These are phyloP conservation scores for Phytophthora foliorum DNA, from an alignment of 352 stramenopile species.

Conservation along the genomic window DNA sequence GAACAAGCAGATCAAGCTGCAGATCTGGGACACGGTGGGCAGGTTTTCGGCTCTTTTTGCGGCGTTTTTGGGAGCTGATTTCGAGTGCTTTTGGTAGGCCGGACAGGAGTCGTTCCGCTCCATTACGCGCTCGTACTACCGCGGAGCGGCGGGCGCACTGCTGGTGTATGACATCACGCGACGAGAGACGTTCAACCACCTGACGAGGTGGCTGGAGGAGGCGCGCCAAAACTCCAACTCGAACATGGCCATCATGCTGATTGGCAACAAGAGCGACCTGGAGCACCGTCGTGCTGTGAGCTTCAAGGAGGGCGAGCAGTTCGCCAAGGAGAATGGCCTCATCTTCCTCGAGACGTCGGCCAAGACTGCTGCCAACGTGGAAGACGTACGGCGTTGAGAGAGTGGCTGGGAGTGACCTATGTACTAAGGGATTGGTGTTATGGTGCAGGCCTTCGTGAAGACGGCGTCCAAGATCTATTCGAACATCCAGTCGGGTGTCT, in stretches of 20 bases:
- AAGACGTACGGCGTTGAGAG: slow-evolving; percentile 86
- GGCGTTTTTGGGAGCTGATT: slow-evolving; percentile 35
- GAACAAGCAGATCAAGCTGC: slow-evolving; percentile 98
- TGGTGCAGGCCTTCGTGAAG: slow-evolving; percentile 93
- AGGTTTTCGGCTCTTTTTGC: slow-evolving; percentile 33
- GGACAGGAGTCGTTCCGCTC: slow-evolving; percentile 99
- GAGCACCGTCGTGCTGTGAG: slow-evolving; percentile 96
- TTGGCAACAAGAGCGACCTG: slow-evolving; percentile 99
- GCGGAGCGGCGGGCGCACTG: slow-evolving; percentile 96
- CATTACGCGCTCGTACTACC: slow-evolving; percentile 99
- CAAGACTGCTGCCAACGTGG: slow-evolving; percentile 99
- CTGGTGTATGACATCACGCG: slow-evolving; percentile 99
- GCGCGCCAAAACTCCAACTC: slow-evolving; percentile 98
- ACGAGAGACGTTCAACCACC: slow-evolving; percentile 99
- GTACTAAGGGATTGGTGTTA: background rate
- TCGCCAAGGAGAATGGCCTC: slow-evolving; percentile 99
- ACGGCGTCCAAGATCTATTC: slow-evolving; percentile 97
- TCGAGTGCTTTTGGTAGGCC: slow-evolving; percentile 68
- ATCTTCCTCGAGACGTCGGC: slow-evolving; percentile 99
- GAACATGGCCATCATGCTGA: slow-evolving; percentile 99
- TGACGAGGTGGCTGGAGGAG: slow-evolving; percentile 99
- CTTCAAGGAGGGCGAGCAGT: slow-evolving; percentile 98
- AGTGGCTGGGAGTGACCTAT: background rate
- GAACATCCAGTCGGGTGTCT: slow-evolving; percentile 96
- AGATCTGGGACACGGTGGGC: slow-evolving; percentile 97